Conservation (phyloP, 768 basidiomycete species). For the Tylopilus vinaceipallidus region DNA sequence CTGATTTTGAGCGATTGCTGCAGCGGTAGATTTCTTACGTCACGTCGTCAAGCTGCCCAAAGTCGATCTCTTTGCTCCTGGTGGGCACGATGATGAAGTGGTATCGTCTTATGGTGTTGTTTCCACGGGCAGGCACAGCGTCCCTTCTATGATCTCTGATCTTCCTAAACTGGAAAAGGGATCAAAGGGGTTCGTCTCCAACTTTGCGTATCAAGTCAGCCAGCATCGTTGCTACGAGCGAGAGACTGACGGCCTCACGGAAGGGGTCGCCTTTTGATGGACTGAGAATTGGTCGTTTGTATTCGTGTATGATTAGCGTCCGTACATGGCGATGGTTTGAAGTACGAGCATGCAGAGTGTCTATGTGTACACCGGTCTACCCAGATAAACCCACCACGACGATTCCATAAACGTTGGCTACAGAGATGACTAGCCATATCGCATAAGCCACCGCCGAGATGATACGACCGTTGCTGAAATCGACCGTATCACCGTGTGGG, state of each 20-base stretch:
- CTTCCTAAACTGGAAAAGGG: constrained; percentile 41
- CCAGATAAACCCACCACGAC: constrained; percentile 37
- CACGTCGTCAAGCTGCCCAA: constrained; percentile 45
- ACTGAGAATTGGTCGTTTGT: background rate
- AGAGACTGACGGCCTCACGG: constrained; percentile 55
- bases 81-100: constrained; percentile 35
- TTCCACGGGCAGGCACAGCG: constrained; percentile 52
- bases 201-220: constrained; percentile 62
- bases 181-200: constrained; percentile 52
- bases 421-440: constrained; percentile 45
- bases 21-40: constrained; percentile 50
- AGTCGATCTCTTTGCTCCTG: constrained; percentile 40
- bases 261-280: constrained; percentile 46
- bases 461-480: constrained; percentile 40
- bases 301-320: constrained; percentile 12
- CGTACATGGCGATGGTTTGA: background rate
- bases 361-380: background rate
- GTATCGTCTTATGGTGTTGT: constrained; percentile 61
- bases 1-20: background rate
- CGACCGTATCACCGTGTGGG: constrained; percentile 25
- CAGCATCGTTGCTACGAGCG: constrained; percentile 65
- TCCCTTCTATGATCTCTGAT: constrained; percentile 39
- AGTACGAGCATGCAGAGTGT: background rate
- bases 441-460: constrained; percentile 43
- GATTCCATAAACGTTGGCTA: constrained; percentile 54